Percentiles rank a stretch among this genome's conserved stretches.
These are phyloP conservation scores for Mycena floridula DNA, from an alignment of 768 basidiomycete species.

Conservation along the genomic window DNA sequence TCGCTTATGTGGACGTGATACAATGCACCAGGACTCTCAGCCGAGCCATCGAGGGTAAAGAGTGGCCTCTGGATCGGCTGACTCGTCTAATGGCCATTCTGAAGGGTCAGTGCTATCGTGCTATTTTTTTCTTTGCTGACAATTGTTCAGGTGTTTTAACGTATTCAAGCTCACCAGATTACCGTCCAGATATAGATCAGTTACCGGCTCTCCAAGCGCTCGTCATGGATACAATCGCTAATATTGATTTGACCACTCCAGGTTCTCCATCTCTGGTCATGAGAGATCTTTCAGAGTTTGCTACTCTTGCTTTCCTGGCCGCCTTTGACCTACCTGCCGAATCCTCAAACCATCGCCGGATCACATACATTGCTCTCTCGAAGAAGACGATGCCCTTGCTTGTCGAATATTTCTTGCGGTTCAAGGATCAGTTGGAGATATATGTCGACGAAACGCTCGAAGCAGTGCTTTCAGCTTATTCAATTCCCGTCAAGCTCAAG, in stretches of 20 bases:
- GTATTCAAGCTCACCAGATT: slow-evolving; percentile 79
- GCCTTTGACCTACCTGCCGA: slow-evolving; percentile 54
- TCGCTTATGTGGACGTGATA: slow-evolving; percentile 73
- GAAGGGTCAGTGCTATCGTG: slow-evolving; percentile 42
- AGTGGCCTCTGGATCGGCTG: slow-evolving; percentile 65
- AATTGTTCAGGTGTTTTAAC: slow-evolving; percentile 58
- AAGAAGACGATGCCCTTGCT: slow-evolving; percentile 86
- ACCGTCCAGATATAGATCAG: slow-evolving; percentile 80
- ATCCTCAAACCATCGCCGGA: slow-evolving; percentile 45
- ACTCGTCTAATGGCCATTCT: slow-evolving; percentile 69
- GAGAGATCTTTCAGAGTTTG: slow-evolving; percentile 78
- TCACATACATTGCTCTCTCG: slow-evolving; percentile 86
- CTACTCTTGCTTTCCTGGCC: slow-evolving; percentile 82
- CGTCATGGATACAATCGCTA: slow-evolving; percentile 64
- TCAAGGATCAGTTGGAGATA: slow-evolving; percentile 54
- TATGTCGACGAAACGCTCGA: slow-evolving; percentile 84
- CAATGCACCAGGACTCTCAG: slow-evolving; percentile 50
- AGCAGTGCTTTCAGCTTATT: slow-evolving; percentile 75
- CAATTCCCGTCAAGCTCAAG: slow-evolving; percentile 89
- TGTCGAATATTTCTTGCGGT: slow-evolving; percentile 67
- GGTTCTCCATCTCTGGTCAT: slow-evolving; percentile 72
- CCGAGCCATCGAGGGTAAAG: slow-evolving; percentile 38
- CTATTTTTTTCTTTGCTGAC: background rate
- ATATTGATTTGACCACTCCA: slow-evolving; percentile 56
- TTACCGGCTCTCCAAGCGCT: slow-evolving; percentile 73